Percentiles rank a stretch among this genome's conserved stretches.
These are phyloP conservation scores for Talinum fruticosum DNA, from an alignment of 148 eudicot species.

Conservation along the genomic window DNA sequence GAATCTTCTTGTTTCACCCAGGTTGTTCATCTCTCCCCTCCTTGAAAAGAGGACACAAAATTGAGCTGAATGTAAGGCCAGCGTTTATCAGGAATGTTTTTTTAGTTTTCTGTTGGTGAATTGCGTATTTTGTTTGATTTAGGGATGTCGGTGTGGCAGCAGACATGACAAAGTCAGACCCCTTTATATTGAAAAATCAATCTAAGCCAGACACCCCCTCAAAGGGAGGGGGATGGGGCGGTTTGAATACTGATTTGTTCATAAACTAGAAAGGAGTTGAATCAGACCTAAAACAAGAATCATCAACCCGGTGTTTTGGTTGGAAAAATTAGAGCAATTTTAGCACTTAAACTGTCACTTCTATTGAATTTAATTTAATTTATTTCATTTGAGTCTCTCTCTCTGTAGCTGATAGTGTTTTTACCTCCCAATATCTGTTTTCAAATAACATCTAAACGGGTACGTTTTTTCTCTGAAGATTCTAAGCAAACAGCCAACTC, in stretches of 20 bases:
- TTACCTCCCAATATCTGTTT: not conserved
- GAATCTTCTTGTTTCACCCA: not conserved
- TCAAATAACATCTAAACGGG: not conserved
- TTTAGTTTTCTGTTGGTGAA: no score
- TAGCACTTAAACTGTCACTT: not conserved
- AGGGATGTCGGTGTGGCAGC: not conserved
- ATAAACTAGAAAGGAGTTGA: not conserved
- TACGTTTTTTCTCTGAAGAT: not conserved
- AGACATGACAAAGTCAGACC: no score
- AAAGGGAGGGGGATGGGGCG: no score
- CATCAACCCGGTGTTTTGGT: not conserved
- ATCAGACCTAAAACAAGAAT: not conserved
- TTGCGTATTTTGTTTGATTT: not conserved
- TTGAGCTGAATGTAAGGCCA: not conserved
- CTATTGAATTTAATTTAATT: not conserved
- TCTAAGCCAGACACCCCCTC: no score
- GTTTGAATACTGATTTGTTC: not conserved
- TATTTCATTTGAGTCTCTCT: not conserved
- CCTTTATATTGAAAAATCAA: no score
- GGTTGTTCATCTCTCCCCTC: no score
- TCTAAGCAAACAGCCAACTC: not conserved
- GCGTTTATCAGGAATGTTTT: not conserved
- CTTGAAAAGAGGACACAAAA: no score
- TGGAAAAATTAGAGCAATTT: not conserved
- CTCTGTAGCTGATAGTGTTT: not conserved